Conservation (phyloP, 352 stramenopile genomes). For the Pythium pyrilobum region DNA sequence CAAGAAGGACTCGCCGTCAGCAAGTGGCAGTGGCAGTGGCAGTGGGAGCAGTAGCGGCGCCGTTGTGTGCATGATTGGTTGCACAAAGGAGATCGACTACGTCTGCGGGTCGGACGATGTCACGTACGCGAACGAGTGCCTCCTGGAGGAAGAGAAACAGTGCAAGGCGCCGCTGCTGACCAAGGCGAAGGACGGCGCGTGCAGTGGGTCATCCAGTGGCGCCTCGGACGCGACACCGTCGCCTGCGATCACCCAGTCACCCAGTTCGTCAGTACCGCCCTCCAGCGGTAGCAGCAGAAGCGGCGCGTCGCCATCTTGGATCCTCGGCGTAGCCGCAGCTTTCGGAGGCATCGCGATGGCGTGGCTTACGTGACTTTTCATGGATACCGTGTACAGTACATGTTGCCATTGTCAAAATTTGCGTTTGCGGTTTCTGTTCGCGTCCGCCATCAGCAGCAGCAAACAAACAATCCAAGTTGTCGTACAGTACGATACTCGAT, state of each 20-base stretch:
- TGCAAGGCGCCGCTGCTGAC: slow-evolving; percentile 9
- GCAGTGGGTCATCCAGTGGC: neutral
- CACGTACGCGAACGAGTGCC: slow-evolving; percentile 16
- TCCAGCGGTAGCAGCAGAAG: too few species aligned
- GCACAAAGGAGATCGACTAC: slow-evolving; percentile 18
- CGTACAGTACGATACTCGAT: too few species aligned
- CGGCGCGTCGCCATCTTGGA: too few species aligned
- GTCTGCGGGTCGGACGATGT: slow-evolving; percentile 16
- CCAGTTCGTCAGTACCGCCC: neutral
- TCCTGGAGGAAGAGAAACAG: slow-evolving; percentile 1
- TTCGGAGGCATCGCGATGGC: too few species aligned
- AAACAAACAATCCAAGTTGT: too few species aligned
- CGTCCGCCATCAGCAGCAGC: too few species aligned
- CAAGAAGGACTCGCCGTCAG: neutral
- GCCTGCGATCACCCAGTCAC: neutral
- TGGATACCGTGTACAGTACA: too few species aligned
- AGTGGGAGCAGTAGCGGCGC: neutral
- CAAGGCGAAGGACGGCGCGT: slow-evolving; percentile 10
- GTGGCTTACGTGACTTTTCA: too few species aligned
- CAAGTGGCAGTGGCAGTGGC: neutral
- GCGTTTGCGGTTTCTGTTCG: too few species aligned
- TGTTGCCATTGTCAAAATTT: too few species aligned
- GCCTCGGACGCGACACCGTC: neutral
- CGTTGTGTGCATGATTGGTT: slow-evolving; percentile 1
- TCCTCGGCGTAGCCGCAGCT: too few species aligned